phyloP scores from a whole-genome alignment of 2,329 filamentous ascomycete species.

The Exophiala alcalophila region DNA sequence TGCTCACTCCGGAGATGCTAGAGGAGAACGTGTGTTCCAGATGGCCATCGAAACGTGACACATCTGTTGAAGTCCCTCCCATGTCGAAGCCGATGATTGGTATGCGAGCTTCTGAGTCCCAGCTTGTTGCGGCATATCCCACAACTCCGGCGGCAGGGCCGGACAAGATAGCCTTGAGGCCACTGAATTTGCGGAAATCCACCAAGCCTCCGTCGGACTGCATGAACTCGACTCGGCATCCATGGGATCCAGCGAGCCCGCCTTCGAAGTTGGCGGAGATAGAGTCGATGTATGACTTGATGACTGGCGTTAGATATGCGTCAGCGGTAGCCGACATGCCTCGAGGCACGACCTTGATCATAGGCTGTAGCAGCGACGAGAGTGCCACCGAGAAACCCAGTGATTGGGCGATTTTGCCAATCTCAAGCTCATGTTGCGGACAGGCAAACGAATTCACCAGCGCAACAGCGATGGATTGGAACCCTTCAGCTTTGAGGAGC shows the following conservation, averaged over 20 bases:
- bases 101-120: constrained; percentile 69
- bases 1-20: constrained; percentile 77
- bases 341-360: constrained; percentile 78
- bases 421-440: constrained; percentile 74
- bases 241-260: constrained; percentile 71
- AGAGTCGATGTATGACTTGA: constrained; percentile 66
- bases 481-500: constrained; percentile 34
- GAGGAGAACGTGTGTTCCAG: constrained; percentile 88
- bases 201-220: constrained; percentile 74
- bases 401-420: constrained; percentile 73
- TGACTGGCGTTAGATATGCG: constrained; percentile 75
- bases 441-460: constrained; percentile 84
- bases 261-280: constrained; percentile 66
- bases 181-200: constrained; percentile 64
- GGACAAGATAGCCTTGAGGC: constrained; percentile 78
- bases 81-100: constrained; percentile 90
- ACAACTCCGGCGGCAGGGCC: constrained; percentile 84
- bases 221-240: constrained; percentile 85
- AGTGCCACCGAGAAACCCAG: constrained; percentile 77
- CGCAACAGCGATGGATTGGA: constrained; percentile 14
- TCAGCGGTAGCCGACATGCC: constrained; percentile 76
- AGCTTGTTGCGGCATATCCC: constrained; percentile 60
- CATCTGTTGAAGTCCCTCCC: constrained; percentile 82
- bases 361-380: constrained; percentile 75
- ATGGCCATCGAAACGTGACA: constrained; percentile 73